A percentile compares a stretch with the other conserved stretches of the same genome.
Conservation (phyloP, 1,284 basidiomycete species). For the Mixia osmundae region DNA sequence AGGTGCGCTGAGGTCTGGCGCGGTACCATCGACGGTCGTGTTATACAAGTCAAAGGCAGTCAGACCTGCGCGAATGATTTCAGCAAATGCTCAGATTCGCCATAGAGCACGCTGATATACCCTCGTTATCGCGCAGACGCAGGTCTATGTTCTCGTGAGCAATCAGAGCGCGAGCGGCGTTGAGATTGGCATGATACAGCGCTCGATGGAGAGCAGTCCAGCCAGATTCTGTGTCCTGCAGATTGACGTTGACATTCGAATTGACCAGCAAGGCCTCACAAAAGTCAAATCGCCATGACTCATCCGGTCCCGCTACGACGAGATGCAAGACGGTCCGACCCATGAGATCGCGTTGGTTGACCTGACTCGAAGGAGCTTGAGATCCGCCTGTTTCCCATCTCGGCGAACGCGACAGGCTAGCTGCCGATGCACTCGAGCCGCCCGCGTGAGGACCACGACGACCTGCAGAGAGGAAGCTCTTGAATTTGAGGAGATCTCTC, state of each 20-base stretch:
- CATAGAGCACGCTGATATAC: conserved; percentile 18
- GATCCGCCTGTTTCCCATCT: neutral
- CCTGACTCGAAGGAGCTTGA: conserved; percentile 25
- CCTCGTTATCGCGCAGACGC: conserved; percentile 60
- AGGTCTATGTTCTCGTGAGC: conserved; percentile 50
- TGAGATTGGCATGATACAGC: conserved; percentile 63
- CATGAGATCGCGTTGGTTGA: conserved; percentile 46
- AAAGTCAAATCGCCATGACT: conserved; percentile 45
- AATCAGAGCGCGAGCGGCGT: conserved; percentile 49
- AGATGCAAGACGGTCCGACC: conserved; percentile 69
- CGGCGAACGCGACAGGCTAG: neutral
- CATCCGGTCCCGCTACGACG: conserved; percentile 37
- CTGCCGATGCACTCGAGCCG: neutral
- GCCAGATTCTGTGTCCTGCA: conserved; percentile 56
- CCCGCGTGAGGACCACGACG: neutral
- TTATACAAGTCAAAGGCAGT: conserved; percentile 89
- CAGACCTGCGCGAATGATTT: conserved; percentile 25
- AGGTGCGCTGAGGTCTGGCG: conserved; percentile 11
- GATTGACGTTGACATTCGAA: conserved; percentile 54
- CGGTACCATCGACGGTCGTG: conserved; percentile 42
- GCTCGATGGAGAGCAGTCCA: conserved; percentile 79
- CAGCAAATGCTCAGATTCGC: neutral
- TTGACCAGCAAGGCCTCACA: conserved; percentile 55
- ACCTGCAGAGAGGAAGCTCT: neutral
- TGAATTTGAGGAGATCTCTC: neutral